These are phyloP conservation scores for Picea abies DNA, from an alignment of 83 land plant genomes.

Conservation along the genomic window DNA sequence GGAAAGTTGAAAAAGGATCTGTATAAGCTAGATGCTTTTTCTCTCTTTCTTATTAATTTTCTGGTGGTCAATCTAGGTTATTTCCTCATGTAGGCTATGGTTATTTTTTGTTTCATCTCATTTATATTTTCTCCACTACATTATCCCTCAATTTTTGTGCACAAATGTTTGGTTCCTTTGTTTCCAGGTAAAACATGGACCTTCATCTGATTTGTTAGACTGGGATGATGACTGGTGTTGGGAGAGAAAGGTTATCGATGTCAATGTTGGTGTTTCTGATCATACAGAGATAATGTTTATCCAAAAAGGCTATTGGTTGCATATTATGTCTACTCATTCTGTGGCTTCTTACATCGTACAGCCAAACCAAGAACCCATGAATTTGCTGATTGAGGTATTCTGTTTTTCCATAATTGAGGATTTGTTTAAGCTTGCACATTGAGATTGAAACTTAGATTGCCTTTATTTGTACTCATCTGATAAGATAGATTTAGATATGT, in stretches of 20 bases:
- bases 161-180: not conserved
- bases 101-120: not conserved
- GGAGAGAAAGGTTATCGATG: slow-evolving; percentile 33
- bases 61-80: not conserved
- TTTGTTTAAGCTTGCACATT: not conserved
- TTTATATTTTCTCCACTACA: not conserved
- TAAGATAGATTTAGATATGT: not conserved
- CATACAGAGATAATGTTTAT: slow-evolving; percentile 59
- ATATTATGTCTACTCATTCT: slow-evolving; percentile 75
- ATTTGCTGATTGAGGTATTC: slow-evolving; percentile 68
- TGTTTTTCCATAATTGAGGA: slow-evolving; percentile 11
- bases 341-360: slow-evolving; percentile 50
- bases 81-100: too few relatives aligned
- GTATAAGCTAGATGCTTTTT: not conserved
- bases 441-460: slow-evolving; percentile 1
- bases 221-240: slow-evolving; percentile 93
- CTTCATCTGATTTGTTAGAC: slow-evolving; percentile 17
- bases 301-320: slow-evolving; percentile 86
- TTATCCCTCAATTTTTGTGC: not conserved
- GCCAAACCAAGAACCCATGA: slow-evolving; percentile 39
- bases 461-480: slow-evolving; percentile 5
- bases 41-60: not conserved
- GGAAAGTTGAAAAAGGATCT: too few relatives aligned
- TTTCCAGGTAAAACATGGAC: slow-evolving; percentile 53
- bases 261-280: slow-evolving; percentile 64